These are phyloP conservation scores for Cystobasidium ongulense DNA, from an alignment of 768 basidiomycete species.

Conservation along the genomic window DNA sequence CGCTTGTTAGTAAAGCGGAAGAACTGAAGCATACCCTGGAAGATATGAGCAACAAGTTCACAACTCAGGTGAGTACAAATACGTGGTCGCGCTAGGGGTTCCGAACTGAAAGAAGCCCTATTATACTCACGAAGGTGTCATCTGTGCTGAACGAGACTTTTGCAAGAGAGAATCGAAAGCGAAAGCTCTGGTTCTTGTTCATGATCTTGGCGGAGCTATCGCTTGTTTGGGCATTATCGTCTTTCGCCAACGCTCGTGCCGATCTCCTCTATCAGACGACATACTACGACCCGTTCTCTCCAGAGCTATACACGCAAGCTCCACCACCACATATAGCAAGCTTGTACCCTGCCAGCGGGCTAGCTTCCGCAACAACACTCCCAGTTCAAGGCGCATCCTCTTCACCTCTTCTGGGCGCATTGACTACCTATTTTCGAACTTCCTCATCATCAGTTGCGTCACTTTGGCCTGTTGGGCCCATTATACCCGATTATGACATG, in stretches of 20 bases:
- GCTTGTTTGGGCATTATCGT: constrained; percentile 1
- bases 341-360: neutral
- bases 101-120: neutral
- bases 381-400: neutral
- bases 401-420: neutral
- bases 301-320: neutral
- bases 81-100: neutral
- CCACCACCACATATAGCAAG: neutral
- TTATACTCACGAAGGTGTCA: neutral
- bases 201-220: neutral
- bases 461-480: neutral
- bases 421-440: constrained; percentile 11
- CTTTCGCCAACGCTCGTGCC: constrained; percentile 18
- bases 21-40: constrained; percentile 3
- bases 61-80: constrained; percentile 7
- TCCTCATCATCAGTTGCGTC: neutral
- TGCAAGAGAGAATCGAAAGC: neutral
- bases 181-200: constrained; percentile 7
- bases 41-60: constrained; percentile 13
- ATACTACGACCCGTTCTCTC: constrained; percentile 31
- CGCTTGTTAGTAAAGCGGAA: neutral
- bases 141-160: constrained; percentile 18
- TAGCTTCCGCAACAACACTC: neutral
- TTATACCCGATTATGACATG: neutral
- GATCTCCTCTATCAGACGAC: constrained; percentile 12